These are phyloP conservation scores for Ganoderma sp. DNA, from an alignment of 1,284 basidiomycete genomes.

Conservation along the genomic window DNA sequence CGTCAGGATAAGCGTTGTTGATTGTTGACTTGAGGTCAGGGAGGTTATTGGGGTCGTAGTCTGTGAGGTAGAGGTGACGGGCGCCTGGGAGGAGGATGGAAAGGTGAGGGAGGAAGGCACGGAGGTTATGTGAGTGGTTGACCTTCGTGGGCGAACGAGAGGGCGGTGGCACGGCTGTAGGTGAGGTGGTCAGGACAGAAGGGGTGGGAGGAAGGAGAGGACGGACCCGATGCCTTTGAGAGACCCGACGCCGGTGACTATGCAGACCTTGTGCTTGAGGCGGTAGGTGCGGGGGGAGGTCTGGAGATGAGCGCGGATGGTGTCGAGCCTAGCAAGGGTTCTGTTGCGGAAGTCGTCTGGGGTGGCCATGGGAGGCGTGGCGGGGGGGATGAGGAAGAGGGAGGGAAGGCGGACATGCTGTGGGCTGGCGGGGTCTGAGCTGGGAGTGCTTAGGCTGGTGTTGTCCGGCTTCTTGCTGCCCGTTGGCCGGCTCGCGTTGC, in stretches of 20 bases:
- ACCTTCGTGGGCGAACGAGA: slow-evolving; percentile 86
- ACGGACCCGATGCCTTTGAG: slow-evolving; percentile 84
- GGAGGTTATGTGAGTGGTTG: slow-evolving; percentile 26
- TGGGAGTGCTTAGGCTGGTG: too few relatives aligned
- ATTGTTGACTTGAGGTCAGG: slow-evolving; percentile 76
- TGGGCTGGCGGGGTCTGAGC: too few relatives aligned
- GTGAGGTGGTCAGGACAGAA: background rate
- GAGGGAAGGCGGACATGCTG: background rate
- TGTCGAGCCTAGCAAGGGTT: slow-evolving; percentile 67
- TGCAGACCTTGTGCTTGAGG: slow-evolving; percentile 84
- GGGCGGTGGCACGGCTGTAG: slow-evolving; percentile 73
- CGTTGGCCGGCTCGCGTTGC: too few relatives aligned
- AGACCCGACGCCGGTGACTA: slow-evolving; percentile 88
- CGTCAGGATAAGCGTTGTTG: slow-evolving; percentile 72
- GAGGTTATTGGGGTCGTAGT: slow-evolving; percentile 76
- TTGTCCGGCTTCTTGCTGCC: slow-evolving; percentile 1
- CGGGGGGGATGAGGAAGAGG: background rate
- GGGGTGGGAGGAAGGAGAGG: slow-evolving; percentile 16
- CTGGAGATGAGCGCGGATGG: slow-evolving; percentile 75
- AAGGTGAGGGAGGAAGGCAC: slow-evolving; percentile 3
- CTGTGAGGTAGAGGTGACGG: slow-evolving; percentile 83
- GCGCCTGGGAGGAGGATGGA: slow-evolving; percentile 60
- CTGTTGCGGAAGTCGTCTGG: slow-evolving; percentile 56
- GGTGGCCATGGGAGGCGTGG: slow-evolving; percentile 20
- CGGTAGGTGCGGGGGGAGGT: slow-evolving; percentile 59